Conservation (phyloP, 2,329 filamentous ascomycete species). For the Nothopassalora personata region DNA sequence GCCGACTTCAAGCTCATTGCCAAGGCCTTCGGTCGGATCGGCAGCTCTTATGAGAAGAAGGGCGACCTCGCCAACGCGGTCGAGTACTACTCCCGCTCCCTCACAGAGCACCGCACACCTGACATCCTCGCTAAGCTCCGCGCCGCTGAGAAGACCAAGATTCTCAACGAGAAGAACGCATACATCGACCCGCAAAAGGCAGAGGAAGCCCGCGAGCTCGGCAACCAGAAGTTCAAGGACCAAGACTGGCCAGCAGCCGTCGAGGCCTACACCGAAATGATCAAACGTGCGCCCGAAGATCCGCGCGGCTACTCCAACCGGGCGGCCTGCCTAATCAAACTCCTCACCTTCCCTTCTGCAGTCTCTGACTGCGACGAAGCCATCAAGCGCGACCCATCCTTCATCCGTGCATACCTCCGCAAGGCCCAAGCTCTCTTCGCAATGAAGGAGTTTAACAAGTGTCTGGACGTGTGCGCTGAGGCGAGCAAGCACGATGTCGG, state of each 20-base stretch:
- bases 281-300: constrained; percentile 88
- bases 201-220: constrained; percentile 89
- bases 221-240: constrained; percentile 96
- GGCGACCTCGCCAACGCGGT: constrained; percentile 75
- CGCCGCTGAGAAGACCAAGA: constrained; percentile 79
- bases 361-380: constrained; percentile 88
- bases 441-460: constrained; percentile 98
- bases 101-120: constrained; percentile 94
- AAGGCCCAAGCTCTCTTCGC: constrained; percentile 94
- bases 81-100: constrained; percentile 83
- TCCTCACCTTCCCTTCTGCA: constrained; percentile 90
- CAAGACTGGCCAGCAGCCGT: constrained; percentile 93
- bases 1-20: constrained; percentile 98
- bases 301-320: constrained; percentile 95
- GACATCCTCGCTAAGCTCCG: constrained; percentile 92
- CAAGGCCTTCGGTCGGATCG: constrained; percentile 95
- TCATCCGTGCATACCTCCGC: constrained; percentile 92
- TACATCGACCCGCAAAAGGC: constrained; percentile 90
- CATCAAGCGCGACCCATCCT: constrained; percentile 83
- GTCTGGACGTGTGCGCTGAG: constrained; percentile 80
- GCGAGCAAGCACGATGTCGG: constrained; percentile 71
- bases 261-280: constrained; percentile 92
- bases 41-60: constrained; percentile 85
- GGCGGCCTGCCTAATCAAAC: constrained; percentile 91
- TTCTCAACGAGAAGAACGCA: constrained; percentile 65